phyloP scores from a whole-genome alignment of 1,284 basidiomycete genomes.

The Trametes hirsuta region DNA sequence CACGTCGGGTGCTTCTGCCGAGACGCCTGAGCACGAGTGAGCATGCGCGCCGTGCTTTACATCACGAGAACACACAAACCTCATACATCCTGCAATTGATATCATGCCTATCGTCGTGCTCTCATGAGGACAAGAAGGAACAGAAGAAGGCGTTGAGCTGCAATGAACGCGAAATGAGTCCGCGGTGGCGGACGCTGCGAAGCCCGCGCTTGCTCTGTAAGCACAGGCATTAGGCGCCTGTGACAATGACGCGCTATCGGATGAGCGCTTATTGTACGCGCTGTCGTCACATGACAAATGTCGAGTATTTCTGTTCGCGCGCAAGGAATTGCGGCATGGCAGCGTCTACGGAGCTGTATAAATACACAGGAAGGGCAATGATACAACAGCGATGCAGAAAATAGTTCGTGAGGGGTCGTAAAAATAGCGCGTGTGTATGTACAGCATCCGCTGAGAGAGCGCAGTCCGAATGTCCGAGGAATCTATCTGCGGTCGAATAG shows the following conservation, averaged over 20 bases:
- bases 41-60: background rate
- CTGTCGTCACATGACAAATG: background rate
- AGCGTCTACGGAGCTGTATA: background rate
- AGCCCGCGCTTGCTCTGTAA: background rate
- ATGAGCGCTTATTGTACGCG: background rate
- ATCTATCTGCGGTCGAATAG: background rate
- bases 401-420: conserved; percentile 4
- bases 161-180: background rate
- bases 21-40: conserved; percentile 8
- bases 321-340: background rate
- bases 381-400: background rate
- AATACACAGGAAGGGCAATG: conserved; percentile 1
- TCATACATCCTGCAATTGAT: conserved; percentile 16
- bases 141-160: too few species aligned
- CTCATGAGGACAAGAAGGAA: background rate
- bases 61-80: background rate
- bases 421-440: conserved; percentile 5
- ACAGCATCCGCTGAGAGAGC: conserved; percentile 7
- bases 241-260: background rate
- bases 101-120: background rate
- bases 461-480: background rate
- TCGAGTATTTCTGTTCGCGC: background rate
- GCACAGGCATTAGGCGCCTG: background rate
- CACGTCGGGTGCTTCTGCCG: conserved; percentile 11
- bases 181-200: background rate